These are phyloP conservation scores for Xanthoconium stramineum DNA, from an alignment of 768 basidiomycete genomes.

Conservation along the genomic window DNA sequence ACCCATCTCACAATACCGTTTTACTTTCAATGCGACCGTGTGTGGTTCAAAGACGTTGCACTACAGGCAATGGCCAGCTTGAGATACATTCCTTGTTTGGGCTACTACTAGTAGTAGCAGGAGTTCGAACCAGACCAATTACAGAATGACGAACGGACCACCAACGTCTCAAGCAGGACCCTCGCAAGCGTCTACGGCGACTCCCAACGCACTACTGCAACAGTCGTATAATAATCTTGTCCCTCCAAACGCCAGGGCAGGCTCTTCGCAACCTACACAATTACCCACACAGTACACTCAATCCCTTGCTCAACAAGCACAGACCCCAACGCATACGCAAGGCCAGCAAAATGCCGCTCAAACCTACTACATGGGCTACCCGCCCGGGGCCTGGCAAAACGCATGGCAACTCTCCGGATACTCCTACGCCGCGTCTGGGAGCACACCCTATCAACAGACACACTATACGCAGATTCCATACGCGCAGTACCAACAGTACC, in stretches of 20 bases:
- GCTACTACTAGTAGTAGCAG: neutral
- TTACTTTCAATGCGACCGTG: neutral
- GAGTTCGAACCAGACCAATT: too few species aligned
- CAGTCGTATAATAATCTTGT: slow-evolving; percentile 14
- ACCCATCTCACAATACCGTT: neutral
- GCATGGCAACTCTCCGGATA: slow-evolving; percentile 34
- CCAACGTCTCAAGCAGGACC: slow-evolving; percentile 41
- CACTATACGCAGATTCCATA: slow-evolving; percentile 35
- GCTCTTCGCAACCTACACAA: slow-evolving; percentile 18
- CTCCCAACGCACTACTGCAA: slow-evolving; percentile 2
- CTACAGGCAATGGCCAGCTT: neutral
- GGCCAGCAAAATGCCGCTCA: slow-evolving; percentile 29
- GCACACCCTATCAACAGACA: slow-evolving; percentile 32
- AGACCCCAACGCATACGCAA: slow-evolving; percentile 17
- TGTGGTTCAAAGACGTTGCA: neutral
- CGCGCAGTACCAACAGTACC: slow-evolving; percentile 33
- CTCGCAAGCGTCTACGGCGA: slow-evolving; percentile 21
- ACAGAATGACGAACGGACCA: slow-evolving; percentile 39
- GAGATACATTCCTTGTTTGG: slow-evolving; percentile 1
- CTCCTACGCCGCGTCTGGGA: slow-evolving; percentile 29
- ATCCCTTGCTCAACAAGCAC: slow-evolving; percentile 15
- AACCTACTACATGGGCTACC: slow-evolving; percentile 33
- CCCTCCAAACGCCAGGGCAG: slow-evolving; percentile 12
- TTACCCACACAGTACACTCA: slow-evolving; percentile 21
- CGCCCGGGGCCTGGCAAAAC: slow-evolving; percentile 32